Conservation (phyloP, 306 rosid genomes). For the Acacia crassicarpa region DNA sequence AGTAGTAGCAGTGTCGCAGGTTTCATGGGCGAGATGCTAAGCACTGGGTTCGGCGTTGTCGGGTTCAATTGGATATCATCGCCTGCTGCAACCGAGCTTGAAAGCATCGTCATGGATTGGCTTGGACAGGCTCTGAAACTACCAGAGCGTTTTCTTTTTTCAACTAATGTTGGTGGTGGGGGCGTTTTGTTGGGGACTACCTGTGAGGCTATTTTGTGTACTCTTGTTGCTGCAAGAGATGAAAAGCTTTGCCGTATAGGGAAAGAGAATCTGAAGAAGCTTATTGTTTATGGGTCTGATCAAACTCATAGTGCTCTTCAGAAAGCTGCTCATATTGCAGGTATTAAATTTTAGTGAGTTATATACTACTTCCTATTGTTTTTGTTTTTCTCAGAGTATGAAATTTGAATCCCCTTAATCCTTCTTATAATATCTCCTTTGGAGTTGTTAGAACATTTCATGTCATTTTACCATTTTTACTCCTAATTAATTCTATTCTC, state of each 20-base stretch:
- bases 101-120: slow-evolving; percentile 68
- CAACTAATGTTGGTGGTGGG: slow-evolving; percentile 62
- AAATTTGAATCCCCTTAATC: no score
- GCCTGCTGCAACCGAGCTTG: slow-evolving; percentile 69
- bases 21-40: slow-evolving; percentile 58
- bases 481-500: no score
- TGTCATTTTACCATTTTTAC: no score
- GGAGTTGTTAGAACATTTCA: no score
- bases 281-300: slow-evolving; percentile 65
- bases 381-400: no score
- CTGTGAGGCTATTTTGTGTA: slow-evolving; percentile 60
- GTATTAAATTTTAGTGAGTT: slow-evolving; percentile 11
- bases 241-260: slow-evolving; percentile 22
- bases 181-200: slow-evolving; percentile 52
- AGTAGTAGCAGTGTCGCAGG: slow-evolving; percentile 56
- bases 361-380: no score
- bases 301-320: slow-evolving; percentile 61
- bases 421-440: no score
- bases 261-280: slow-evolving; percentile 22
- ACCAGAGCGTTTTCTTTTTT: slow-evolving; percentile 44
- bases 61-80: slow-evolving; percentile 71
- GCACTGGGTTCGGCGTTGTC: slow-evolving; percentile 53
- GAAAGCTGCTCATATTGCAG: slow-evolving; percentile 56
- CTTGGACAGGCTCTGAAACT: slow-evolving; percentile 50
- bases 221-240: slow-evolving; percentile 63